Conservation (phyloP, 164 flowering plant genomes). For the Liriodendron chinense region DNA sequence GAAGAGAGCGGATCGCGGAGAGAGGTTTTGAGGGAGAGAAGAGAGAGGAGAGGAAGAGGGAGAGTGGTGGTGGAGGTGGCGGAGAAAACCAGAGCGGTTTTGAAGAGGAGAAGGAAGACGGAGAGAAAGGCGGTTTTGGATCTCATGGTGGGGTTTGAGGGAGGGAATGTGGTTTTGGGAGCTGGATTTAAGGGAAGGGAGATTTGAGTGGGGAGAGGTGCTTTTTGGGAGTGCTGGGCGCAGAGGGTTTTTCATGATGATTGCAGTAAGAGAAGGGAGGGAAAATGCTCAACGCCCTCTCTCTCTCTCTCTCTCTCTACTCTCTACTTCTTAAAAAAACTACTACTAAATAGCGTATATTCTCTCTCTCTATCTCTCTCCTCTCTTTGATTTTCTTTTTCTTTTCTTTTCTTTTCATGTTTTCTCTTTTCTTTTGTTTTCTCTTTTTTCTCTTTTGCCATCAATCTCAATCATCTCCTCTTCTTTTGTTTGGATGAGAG, state of each 20-base stretch:
- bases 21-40: conserved; percentile 67
- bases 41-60: conserved; percentile 46
- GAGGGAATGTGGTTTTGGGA: conserved; percentile 18
- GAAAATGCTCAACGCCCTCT: conserved; percentile 6
- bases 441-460: background rate
- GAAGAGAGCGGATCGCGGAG: conserved; percentile 56
- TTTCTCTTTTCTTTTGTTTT: background rate
- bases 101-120: conserved; percentile 19
- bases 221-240: conserved; percentile 71
- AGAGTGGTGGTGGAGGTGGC: background rate
- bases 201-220: conserved; percentile 39
- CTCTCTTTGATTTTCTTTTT: conserved; percentile 1
- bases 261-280: conserved; percentile 22
- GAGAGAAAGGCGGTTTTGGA: conserved; percentile 8
- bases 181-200: conserved; percentile 59
- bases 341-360: conserved; percentile 2
- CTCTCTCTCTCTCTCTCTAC: conserved; percentile 9
- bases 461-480: background rate
- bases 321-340: background rate
- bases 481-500: conserved; percentile 2
- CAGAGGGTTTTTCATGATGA: conserved; percentile 71
- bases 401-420: background rate
- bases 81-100: conserved; percentile 16
- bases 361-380: conserved; percentile 13
- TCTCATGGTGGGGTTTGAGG: conserved; percentile 8